phyloP scores from a whole-genome alignment of 306 rosid species.

The Vigna radiata region DNA sequence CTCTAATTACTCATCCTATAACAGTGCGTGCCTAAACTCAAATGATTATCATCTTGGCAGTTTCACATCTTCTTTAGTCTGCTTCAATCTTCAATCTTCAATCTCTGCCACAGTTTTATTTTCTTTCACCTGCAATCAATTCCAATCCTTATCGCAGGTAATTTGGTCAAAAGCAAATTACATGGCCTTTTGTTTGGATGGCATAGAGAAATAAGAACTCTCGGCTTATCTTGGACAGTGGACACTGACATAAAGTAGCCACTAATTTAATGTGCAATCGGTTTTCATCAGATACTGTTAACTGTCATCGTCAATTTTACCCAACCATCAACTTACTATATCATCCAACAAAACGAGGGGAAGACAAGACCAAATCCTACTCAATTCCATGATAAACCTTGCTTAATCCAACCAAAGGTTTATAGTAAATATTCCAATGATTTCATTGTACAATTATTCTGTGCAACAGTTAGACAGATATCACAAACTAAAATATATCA shows the following conservation, averaged over 20 bases:
- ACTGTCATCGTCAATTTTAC: constrained; percentile 10
- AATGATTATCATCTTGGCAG: background rate
- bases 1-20: background rate
- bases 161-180: constrained; percentile 45
- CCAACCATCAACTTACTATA: background rate
- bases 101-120: constrained; percentile 9
- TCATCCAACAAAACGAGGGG: background rate
- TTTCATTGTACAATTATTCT: background rate
- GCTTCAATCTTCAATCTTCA: constrained; percentile 39
- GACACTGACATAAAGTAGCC: constrained; percentile 31
- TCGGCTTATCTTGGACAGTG: constrained; percentile 7
- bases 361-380: background rate
- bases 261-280: constrained; percentile 24
- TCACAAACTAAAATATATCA: background rate
- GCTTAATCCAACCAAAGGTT: background rate
- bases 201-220: background rate
- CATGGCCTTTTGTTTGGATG: constrained; percentile 16
- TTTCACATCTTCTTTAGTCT: constrained; percentile 17
- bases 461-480: background rate
- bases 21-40: background rate
- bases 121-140: constrained; percentile 26
- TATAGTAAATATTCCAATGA: background rate
- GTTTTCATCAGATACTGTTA: constrained; percentile 19
- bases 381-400: background rate
- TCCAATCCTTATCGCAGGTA: constrained; percentile 28